These are phyloP conservation scores for Acrodontium crateriforme DNA, from an alignment of 2,329 filamentous ascomycete species.

Conservation along the genomic window DNA sequence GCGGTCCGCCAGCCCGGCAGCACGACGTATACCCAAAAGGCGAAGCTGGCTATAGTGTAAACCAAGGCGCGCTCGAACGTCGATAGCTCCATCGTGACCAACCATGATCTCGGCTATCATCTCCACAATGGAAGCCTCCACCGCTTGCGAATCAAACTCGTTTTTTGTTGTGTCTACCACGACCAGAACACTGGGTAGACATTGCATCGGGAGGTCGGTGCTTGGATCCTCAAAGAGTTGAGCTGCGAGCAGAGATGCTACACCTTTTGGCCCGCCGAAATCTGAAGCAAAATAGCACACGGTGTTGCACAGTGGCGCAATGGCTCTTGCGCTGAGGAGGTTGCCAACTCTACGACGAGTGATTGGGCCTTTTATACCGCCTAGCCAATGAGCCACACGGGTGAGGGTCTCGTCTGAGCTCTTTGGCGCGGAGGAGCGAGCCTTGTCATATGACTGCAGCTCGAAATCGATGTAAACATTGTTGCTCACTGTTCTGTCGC, in stretches of 20 bases:
- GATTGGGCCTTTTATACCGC: conserved; percentile 1
- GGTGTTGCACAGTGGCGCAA: conserved; percentile 13
- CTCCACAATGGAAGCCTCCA: conserved; percentile 6
- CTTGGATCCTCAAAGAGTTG: conserved; percentile 5
- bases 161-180: conserved; percentile 13
- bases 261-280: conserved; percentile 11
- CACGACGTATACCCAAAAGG: too few relatives aligned
- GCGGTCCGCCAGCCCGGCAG: too few relatives aligned
- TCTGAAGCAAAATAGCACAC: conserved; percentile 18
- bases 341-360: conserved; percentile 6
- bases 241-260: conserved; percentile 13
- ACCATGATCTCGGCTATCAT: too few relatives aligned
- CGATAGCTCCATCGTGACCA: conserved; percentile 1
- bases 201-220: conserved; percentile 6
- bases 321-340: conserved; percentile 7
- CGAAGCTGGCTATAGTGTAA: conserved; percentile 1
- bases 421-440: too few relatives aligned
- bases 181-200: conserved; percentile 13
- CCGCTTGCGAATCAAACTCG: conserved; percentile 8
- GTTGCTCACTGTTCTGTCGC: background rate
- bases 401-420: background rate
- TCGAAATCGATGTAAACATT: conserved; percentile 1
- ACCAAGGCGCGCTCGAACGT: background rate
- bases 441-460: too few relatives aligned
- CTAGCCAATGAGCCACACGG: conserved; percentile 1